phyloP scores from a whole-genome alignment of 192 early-diverging fungal species.

The Coemansia sp. region DNA sequence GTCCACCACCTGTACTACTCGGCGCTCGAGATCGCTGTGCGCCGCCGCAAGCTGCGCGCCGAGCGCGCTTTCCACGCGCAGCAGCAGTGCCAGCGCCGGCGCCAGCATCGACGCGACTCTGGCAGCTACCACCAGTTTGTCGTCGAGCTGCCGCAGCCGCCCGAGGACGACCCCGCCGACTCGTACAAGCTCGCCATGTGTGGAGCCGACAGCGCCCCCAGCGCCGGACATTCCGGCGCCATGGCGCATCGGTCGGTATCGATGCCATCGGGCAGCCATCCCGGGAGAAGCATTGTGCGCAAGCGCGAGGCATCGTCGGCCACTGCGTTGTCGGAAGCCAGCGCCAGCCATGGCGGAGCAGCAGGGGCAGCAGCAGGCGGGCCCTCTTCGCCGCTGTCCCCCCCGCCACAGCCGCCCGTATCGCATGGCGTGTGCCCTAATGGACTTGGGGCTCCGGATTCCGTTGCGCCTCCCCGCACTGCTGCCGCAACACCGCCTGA shows the following conservation, averaged over 20 bases:
- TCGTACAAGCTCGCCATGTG: not conserved
- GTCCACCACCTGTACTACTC: slow-evolving; percentile 62
- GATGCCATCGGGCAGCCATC: not conserved
- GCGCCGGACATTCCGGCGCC: not conserved
- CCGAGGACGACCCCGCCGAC: not conserved
- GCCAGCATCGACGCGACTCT: not conserved
- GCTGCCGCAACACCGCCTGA: not conserved
- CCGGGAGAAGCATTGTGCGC: not conserved
- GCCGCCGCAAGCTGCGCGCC: not conserved
- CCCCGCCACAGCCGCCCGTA: not conserved
- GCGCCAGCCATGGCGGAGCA: not conserved
- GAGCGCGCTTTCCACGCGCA: not conserved
- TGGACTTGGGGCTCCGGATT: not conserved
- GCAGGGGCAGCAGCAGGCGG: not conserved
- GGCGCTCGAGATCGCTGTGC: slow-evolving; percentile 39
- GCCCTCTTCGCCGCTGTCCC: not conserved
- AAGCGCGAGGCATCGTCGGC: slow-evolving; percentile 35
- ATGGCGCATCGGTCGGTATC: not conserved
- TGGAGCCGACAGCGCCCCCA: not conserved
- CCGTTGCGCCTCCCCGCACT: not conserved
- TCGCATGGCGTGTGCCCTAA: not conserved
- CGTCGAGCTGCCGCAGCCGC: not conserved
- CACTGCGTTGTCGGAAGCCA: slow-evolving; percentile 12
- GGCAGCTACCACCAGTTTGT: not conserved
- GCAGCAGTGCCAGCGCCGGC: not conserved